Percentiles rank a stretch among this genome's conserved stretches.
Conservation (phyloP, 2,329 filamentous ascomycete species). For the Talaromyces sp. region DNA sequence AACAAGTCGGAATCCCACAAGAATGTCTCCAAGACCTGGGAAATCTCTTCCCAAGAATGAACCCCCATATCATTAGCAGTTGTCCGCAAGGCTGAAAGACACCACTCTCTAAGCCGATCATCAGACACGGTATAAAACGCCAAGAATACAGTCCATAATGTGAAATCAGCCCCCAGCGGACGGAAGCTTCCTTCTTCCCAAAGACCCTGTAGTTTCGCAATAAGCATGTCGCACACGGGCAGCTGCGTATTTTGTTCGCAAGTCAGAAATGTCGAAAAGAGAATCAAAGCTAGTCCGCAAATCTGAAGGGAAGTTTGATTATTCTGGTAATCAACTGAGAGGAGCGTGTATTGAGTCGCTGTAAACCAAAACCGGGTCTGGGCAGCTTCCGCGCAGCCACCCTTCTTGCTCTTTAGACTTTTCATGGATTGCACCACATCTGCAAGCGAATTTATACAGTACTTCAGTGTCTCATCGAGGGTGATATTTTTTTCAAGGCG, state of each 20-base stretch:
- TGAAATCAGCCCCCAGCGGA: neutral
- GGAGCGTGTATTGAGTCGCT: conserved; percentile 6
- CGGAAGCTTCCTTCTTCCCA: neutral
- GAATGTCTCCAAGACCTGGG: neutral
- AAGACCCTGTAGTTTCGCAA: neutral
- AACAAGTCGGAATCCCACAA: conserved; percentile 1
- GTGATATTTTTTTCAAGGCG: neutral
- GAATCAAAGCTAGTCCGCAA: neutral
- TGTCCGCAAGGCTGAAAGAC: neutral
- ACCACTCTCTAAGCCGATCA: neutral
- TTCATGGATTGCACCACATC: neutral
- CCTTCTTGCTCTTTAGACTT: conserved; percentile 1
- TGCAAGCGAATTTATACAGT: neutral
- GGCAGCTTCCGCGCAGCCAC: neutral
- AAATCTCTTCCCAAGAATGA: neutral
- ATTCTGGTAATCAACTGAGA: neutral
- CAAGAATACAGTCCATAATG: conserved; percentile 6
- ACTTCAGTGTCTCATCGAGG: neutral
- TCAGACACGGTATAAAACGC: neutral
- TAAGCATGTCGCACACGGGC: conserved; percentile 4
- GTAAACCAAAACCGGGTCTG: conserved; percentile 5
- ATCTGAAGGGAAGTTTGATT: neutral
- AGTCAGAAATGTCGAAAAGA: conserved; percentile 1
- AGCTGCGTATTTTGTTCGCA: neutral
- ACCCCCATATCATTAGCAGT: neutral